phyloP scores from a whole-genome alignment of 768 basidiomycete genomes.

The Austroboletus eburneus region DNA sequence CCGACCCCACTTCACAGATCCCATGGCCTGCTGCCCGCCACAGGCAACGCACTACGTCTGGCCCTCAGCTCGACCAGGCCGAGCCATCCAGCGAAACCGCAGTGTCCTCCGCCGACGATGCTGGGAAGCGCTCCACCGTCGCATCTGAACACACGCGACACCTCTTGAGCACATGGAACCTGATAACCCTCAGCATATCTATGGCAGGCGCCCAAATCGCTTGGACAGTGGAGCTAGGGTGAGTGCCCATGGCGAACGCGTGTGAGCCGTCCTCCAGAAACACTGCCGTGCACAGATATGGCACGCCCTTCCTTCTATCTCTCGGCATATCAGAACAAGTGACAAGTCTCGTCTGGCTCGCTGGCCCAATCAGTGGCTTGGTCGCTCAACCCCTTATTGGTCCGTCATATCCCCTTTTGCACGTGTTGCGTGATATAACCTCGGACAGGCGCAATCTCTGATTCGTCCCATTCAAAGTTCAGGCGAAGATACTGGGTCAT shows the following conservation, averaged over 20 bases:
- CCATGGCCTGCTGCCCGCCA: constrained; percentile 59
- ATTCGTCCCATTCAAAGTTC: constrained; percentile 87
- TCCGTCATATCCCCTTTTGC: constrained; percentile 24
- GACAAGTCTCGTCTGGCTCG: constrained; percentile 93
- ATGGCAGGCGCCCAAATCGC: constrained; percentile 95
- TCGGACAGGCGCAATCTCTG: constrained; percentile 82
- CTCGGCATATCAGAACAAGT: constrained; percentile 82
- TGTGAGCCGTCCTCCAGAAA: constrained; percentile 1
- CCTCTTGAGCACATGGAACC: constrained; percentile 54
- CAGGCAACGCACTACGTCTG: constrained; percentile 28
- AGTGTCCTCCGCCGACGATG: constrained; percentile 29
- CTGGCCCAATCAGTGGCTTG: constrained; percentile 91
- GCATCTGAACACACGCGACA: constrained; percentile 23
- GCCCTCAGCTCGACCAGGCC: constrained; percentile 21
- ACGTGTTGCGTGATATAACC: constrained; percentile 2
- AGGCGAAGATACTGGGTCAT: constrained; percentile 90
- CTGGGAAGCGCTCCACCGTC: constrained; percentile 18
- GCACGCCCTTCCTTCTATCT: constrained; percentile 86
- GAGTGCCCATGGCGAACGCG: constrained; percentile 25
- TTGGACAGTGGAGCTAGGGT: constrained; percentile 96
- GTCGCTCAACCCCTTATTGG: constrained; percentile 98
- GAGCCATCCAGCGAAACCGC: constrained; percentile 18
- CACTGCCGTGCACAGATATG: constrained; percentile 57
- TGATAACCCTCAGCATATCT: constrained; percentile 80
- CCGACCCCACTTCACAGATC: constrained; percentile 77